Evolutionary conservation across 371 early-diverging fungal species (phyloP).

Genomic region (Syncephalastrum sp.): DNA sequence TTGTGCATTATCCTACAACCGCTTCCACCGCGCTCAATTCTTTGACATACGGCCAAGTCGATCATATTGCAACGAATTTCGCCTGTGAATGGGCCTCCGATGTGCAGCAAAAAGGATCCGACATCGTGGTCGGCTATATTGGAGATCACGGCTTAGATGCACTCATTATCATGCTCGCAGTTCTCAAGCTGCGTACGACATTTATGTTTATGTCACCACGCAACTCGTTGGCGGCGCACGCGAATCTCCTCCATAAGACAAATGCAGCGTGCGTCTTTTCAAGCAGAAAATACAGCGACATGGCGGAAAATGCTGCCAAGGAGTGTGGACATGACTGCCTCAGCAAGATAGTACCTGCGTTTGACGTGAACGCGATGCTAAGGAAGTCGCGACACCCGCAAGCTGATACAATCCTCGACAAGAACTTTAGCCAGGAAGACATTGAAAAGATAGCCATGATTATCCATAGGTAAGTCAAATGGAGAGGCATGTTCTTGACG

Average conservation of each 20-base stretch:
- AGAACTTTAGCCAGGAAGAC: not conserved
- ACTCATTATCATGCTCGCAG: conserved; percentile 15
- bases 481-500: not conserved
- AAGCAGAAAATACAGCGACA: conserved; percentile 4
- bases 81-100: conserved; percentile 15
- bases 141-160: conserved; percentile 14
- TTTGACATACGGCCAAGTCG: conserved; percentile 18
- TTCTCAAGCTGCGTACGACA: conserved; percentile 16
- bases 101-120: too few species aligned
- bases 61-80: conserved; percentile 21
- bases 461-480: conserved; percentile 7
- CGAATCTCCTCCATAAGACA: conserved; percentile 14
- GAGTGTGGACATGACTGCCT: conserved; percentile 15
- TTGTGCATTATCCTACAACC: conserved; percentile 2
- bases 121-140: conserved; percentile 11
- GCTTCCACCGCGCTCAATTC: not conserved
- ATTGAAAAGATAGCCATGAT: conserved; percentile 11
- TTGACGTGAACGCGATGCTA: conserved; percentile 86
- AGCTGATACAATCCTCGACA: not conserved
- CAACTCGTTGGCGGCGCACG: conserved; percentile 22
- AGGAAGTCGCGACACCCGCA: conserved; percentile 39
- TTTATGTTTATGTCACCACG: conserved; percentile 22
- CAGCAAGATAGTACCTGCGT: conserved; percentile 76
- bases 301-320: not conserved
- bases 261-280: conserved; percentile 11